Evolutionary conservation across 371 early-diverging fungal genomes (phyloP), one percentile per base, ranked within the genome.

Genomic region (Rhizomucor miehei): DNA sequence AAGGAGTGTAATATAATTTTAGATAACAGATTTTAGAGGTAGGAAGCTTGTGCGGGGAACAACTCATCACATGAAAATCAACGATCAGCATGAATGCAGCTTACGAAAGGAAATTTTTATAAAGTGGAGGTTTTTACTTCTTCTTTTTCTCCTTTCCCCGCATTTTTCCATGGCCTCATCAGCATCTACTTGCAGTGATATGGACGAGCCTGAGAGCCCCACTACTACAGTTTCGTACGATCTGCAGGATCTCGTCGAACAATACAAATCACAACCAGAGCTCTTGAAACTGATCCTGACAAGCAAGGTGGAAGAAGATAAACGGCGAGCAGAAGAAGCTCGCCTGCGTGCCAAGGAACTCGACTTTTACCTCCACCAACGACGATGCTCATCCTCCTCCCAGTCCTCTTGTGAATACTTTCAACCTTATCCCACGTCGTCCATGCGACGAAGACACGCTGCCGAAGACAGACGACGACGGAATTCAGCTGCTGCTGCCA

Each of bases 291-390:
- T 85, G 43, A 85, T 85, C 37, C 59, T 85, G 47, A 68, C 76
- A 16, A 79, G 81, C 52, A 85, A 83, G 65, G 82, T 82, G 0
- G 84, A 85, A 54, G 84, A 85, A 62, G 86, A 85, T 44, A 79
- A 82, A 54, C 80, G 86, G 39, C 71, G 75, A 66, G 75, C 84
- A 0, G 84, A 82, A 56, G 86, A 82, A 62, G 80, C 86, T 0
- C 78, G 77, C 44, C 62, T 83, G 50, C 71, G 75, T 41, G 76
- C 75, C 49, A 77, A 75, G 54, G 79, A 83, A 54, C 65, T 79
- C 39, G 80, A 78, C 52, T 56, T 80, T 17, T 67, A 67, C 25
- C 56, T 72, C 36, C 59, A 67, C 11, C 52, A 23, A 20, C 41
- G 41, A 19, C 19, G 16, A 16, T 41, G 41, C 41, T 16, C 16